Percentiles rank a stretch among this genome's conserved stretches.
These are phyloP conservation scores for Logfia minima DNA, from an alignment of 129 eudicot genomes.

Conservation along the genomic window DNA sequence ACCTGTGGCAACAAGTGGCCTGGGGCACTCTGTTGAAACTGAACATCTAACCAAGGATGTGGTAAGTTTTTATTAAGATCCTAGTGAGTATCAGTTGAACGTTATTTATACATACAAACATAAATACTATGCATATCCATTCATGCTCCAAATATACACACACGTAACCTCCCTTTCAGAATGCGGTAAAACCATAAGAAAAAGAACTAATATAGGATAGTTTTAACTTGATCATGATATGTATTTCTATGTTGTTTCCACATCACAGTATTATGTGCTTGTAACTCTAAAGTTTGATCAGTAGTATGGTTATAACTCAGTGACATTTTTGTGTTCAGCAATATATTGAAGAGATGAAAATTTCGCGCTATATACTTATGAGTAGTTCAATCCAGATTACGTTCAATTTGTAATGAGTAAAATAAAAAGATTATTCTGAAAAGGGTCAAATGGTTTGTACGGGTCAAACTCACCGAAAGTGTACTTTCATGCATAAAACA, in stretches of 20 bases:
- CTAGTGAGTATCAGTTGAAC: background rate
- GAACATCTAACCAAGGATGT: slow-evolving; percentile 53
- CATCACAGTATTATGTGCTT: background rate
- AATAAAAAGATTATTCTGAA: too few species aligned
- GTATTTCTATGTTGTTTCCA: background rate
- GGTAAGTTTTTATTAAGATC: slow-evolving; percentile 40
- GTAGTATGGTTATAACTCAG: background rate
- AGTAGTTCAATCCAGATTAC: too few species aligned
- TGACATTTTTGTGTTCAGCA: background rate
- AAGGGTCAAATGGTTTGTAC: too few species aligned
- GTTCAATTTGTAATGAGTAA: too few species aligned
- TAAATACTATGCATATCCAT: background rate
- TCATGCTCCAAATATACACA: background rate
- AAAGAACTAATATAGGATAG: background rate
- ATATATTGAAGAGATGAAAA: background rate
- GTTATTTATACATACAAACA: background rate
- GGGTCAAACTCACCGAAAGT: too few species aligned
- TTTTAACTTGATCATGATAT: background rate
- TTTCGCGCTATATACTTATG: background rate
- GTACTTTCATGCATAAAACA: too few species aligned
- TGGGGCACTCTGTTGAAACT: slow-evolving; percentile 43
- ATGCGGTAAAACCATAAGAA: background rate
- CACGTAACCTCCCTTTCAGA: too few species aligned
- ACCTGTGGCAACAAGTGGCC: slow-evolving; percentile 50
- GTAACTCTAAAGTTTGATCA: background rate